A percentile compares a stretch with the other conserved stretches of the same genome.
Conservation (phyloP, 2,329 filamentous ascomycete genomes). For the Escovopsis sp. region DNA sequence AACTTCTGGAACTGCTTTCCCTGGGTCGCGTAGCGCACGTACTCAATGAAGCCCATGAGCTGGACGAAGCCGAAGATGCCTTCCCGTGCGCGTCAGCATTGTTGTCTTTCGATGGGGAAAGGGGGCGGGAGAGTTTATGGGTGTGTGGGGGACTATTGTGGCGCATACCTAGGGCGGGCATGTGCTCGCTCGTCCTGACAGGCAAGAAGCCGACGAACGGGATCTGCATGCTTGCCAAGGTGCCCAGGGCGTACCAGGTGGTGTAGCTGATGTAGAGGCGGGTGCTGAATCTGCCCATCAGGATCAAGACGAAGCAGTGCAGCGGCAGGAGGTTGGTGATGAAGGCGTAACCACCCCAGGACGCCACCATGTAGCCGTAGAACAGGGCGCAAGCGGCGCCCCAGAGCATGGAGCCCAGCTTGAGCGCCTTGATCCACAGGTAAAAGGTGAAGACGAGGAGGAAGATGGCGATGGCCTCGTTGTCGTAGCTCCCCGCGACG, state of each 20-base stretch:
- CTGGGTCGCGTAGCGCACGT: conserved; percentile 73
- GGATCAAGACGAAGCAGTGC: conserved; percentile 84
- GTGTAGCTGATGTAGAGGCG: conserved; percentile 93
- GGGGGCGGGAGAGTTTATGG: not conserved
- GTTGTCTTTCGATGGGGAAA: not conserved
- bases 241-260: conserved; percentile 94
- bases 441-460: conserved; percentile 96
- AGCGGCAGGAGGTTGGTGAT: conserved; percentile 94
- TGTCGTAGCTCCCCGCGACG: conserved; percentile 96
- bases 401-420: conserved; percentile 94
- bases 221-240: conserved; percentile 96
- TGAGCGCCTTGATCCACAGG: conserved; percentile 97
- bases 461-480: conserved; percentile 99
- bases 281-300: conserved; percentile 92
- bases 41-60: conserved; percentile 83
- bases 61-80: conserved; percentile 94
- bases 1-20: conserved; percentile 91
- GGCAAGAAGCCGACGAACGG: conserved; percentile 96
- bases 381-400: conserved; percentile 86
- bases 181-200: conserved; percentile 94
- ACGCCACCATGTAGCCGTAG: conserved; percentile 99
- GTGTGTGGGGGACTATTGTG: no score
- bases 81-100: conserved; percentile 19
- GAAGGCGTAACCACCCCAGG: conserved; percentile 99
- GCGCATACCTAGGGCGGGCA: conserved; percentile 71